These are phyloP conservation scores for Leonotis leonurus DNA, from an alignment of 257 asterid species.

Conservation along the genomic window DNA sequence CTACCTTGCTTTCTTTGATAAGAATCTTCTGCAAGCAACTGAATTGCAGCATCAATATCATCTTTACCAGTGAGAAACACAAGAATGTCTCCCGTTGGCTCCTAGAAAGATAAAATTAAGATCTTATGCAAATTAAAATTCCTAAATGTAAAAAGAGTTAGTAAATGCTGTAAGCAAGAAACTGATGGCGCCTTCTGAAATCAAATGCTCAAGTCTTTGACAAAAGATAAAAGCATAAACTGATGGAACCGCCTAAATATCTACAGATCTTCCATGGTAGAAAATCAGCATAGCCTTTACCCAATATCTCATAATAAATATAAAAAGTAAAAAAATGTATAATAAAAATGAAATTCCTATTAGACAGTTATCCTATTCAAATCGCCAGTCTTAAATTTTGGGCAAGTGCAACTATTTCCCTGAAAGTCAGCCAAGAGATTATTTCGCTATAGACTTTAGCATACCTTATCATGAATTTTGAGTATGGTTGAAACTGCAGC, in stretches of 20 bases:
- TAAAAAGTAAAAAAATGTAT: background rate
- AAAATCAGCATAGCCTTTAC: background rate
- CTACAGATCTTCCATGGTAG: background rate
- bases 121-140: background rate
- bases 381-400: background rate
- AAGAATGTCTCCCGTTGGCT: slow-evolving; percentile 81
- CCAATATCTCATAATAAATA: background rate
- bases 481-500: slow-evolving; percentile 70
- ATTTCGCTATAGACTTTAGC: slow-evolving; percentile 3
- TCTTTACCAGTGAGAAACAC: slow-evolving; percentile 97
- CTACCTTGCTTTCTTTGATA: slow-evolving; percentile 55
- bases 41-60: slow-evolving; percentile 88
- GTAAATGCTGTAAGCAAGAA: background rate
- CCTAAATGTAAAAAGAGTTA: background rate
- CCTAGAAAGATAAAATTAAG: slow-evolving; percentile 39
- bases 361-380: background rate
- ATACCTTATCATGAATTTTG: slow-evolving; percentile 77
- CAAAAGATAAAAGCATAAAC: background rate
- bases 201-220: background rate
- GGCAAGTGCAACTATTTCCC: background rate
- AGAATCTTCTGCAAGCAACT: slow-evolving; percentile 80
- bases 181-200: background rate
- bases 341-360: background rate
- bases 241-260: background rate
- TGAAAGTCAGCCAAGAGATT: background rate